Percentiles rank a stretch among this genome's conserved stretches.
Evolutionary conservation across 2,329 filamentous ascomycete species (phyloP).

Genomic region (Beauveria sp.): DNA sequence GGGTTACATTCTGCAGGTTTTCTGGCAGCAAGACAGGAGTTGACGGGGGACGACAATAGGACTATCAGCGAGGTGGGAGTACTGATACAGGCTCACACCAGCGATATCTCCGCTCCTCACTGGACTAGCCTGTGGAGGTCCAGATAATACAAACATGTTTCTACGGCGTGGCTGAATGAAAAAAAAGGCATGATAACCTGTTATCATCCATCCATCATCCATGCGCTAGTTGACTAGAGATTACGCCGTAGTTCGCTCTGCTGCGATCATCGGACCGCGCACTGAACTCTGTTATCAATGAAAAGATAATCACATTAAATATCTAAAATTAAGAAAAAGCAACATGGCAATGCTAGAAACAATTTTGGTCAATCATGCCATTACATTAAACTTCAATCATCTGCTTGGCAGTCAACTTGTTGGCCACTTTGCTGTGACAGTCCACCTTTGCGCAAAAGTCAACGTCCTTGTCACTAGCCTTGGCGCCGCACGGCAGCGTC

Average conservation of each 20-base stretch:
- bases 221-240: background rate
- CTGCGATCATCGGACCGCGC: background rate
- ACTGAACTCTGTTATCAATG: background rate
- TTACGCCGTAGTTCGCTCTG: background rate
- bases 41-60: too few species aligned
- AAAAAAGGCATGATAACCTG: background rate
- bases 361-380: background rate
- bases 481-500: conserved; percentile 21
- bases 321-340: background rate
- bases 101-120: background rate
- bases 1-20: background rate
- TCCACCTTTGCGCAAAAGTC: conserved; percentile 29
- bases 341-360: background rate
- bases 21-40: too few species aligned
- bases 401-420: conserved; percentile 13
- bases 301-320: background rate
- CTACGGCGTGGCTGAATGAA: background rate
- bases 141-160: background rate
- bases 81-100: background rate
- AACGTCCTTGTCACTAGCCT: conserved; percentile 20
- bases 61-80: background rate
- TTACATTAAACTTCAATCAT: conserved; percentile 17
- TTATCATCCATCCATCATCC: background rate
- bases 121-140: background rate
- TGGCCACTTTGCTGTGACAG: conserved; percentile 20